Evolutionary conservation across 202 grass and related monocot genomes (phyloP).

Genomic region (Zoysia matrella): DNA sequence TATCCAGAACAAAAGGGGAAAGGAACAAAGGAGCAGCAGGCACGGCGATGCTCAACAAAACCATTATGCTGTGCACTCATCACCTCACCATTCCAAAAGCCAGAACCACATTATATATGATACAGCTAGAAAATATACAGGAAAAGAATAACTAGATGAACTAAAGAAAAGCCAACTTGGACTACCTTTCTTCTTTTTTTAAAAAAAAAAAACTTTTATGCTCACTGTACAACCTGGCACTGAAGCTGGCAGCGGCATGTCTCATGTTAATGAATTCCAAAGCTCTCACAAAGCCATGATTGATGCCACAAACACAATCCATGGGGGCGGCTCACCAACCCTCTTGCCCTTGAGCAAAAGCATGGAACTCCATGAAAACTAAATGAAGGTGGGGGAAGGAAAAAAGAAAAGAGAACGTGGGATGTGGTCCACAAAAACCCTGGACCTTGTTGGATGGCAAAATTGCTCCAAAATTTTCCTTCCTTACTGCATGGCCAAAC

Average conservation of each 20-base stretch:
- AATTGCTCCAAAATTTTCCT: constrained; percentile 57
- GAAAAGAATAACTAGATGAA: constrained; percentile 29
- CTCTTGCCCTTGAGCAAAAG: constrained; percentile 45
- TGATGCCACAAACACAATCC: constrained; percentile 70
- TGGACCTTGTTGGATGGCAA: constrained; percentile 64
- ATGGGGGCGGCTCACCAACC: constrained; percentile 64
- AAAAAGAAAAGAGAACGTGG: constrained; percentile 39
- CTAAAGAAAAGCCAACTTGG: constrained; percentile 40
- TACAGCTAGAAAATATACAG: constrained; percentile 59
- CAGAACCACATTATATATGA: constrained; percentile 52
- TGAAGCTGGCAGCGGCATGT: constrained; percentile 54
- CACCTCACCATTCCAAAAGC: constrained; percentile 55
- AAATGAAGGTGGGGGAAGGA: neutral
- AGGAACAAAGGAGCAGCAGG: neutral
- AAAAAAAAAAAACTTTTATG: constrained; percentile 20
- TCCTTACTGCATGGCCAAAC: constrained; percentile 47
- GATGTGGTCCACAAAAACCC: constrained; percentile 61
- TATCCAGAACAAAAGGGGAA: neutral
- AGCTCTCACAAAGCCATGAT: constrained; percentile 58
- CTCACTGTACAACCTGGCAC: constrained; percentile 55
- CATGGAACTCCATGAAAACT: constrained; percentile 45
- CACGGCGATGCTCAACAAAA: constrained; percentile 23
- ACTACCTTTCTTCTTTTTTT: constrained; percentile 18
- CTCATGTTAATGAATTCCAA: constrained; percentile 46
- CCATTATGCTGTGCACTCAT: constrained; percentile 51